Evolutionary conservation across 2,329 filamentous ascomycete species (phyloP).

Genomic region (Talaromyces islandicus): DNA sequence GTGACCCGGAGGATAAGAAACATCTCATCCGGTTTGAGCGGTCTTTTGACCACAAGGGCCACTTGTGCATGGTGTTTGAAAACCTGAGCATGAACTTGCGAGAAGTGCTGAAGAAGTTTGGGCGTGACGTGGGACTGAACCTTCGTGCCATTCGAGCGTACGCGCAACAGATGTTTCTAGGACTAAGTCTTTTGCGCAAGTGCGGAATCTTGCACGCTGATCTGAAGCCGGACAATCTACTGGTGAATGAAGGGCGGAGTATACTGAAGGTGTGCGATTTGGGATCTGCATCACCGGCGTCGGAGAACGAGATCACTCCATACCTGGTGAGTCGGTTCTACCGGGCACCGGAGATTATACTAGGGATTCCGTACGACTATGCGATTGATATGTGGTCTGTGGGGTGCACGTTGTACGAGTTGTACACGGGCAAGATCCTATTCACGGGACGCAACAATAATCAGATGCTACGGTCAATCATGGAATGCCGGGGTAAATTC

Average conservation of each 20-base stretch:
- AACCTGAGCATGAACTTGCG: slow-evolving; percentile 87
- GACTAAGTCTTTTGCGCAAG: slow-evolving; percentile 78
- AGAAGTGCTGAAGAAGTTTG: slow-evolving; percentile 92
- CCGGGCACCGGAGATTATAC: slow-evolving; percentile 90
- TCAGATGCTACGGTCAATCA: slow-evolving; percentile 93
- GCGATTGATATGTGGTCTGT: slow-evolving; percentile 97
- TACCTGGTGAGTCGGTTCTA: slow-evolving; percentile 98
- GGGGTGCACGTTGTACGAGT: slow-evolving; percentile 91
- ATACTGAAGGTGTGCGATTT: slow-evolving; percentile 92
- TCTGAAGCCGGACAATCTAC: slow-evolving; percentile 94
- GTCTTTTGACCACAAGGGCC: slow-evolving; percentile 87
- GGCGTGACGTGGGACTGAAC: slow-evolving; percentile 88
- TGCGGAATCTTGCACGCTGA: slow-evolving; percentile 94
- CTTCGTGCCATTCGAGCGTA: slow-evolving; percentile 81
- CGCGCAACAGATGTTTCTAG: slow-evolving; percentile 89
- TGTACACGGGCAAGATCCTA: slow-evolving; percentile 95
- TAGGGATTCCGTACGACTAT: slow-evolving; percentile 94
- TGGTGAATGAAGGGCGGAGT: slow-evolving; percentile 79
- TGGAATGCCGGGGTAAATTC: slow-evolving; percentile 91
- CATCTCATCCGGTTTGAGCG: slow-evolving; percentile 85
- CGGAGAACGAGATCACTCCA: slow-evolving; percentile 86
- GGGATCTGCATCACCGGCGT: slow-evolving; percentile 87
- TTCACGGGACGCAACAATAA: slow-evolving; percentile 96
- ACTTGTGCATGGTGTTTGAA: slow-evolving; percentile 96
- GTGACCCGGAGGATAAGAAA: slow-evolving; percentile 83